These are phyloP conservation scores for Euphrasia arctica DNA, from an alignment of 305 asterid genomes.

Conservation along the genomic window DNA sequence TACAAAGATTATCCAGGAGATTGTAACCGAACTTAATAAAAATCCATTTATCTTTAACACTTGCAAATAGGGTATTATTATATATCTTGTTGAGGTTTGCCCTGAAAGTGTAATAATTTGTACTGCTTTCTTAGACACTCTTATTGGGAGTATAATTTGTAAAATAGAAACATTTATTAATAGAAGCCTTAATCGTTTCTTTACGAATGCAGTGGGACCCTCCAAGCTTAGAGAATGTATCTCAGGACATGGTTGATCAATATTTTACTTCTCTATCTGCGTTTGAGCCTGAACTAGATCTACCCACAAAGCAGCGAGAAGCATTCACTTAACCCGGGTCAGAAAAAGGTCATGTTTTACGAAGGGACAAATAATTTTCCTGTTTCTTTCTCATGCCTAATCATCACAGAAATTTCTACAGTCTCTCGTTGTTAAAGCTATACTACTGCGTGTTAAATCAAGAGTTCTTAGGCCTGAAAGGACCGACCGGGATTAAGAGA, in stretches of 20 bases:
- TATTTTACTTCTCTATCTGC: constrained; percentile 65
- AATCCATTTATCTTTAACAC: neutral
- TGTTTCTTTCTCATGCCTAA: neutral
- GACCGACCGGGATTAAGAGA: no score
- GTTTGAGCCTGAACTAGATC: constrained; percentile 76
- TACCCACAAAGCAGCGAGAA: constrained; percentile 76
- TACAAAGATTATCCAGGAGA: neutral
- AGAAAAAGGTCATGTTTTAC: constrained; percentile 10
- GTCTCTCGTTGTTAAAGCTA: no score
- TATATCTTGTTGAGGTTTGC: neutral
- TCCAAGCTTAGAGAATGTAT: constrained; percentile 74
- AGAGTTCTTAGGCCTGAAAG: no score
- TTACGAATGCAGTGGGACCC: constrained; percentile 81
- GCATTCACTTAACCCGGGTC: constrained; percentile 46
- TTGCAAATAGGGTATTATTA: neutral
- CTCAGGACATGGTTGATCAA: constrained; percentile 84
- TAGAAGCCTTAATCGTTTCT: neutral
- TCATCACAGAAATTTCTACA: neutral
- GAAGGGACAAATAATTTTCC: neutral
- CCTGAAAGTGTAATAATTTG: neutral
- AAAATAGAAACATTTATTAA: neutral
- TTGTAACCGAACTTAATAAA: neutral
- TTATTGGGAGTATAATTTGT: neutral
- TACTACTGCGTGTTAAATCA: no score
- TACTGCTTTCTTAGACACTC: neutral